phyloP scores from a whole-genome alignment of 805 yeast species.

The Wickerhamomyces pijperi region DNA sequence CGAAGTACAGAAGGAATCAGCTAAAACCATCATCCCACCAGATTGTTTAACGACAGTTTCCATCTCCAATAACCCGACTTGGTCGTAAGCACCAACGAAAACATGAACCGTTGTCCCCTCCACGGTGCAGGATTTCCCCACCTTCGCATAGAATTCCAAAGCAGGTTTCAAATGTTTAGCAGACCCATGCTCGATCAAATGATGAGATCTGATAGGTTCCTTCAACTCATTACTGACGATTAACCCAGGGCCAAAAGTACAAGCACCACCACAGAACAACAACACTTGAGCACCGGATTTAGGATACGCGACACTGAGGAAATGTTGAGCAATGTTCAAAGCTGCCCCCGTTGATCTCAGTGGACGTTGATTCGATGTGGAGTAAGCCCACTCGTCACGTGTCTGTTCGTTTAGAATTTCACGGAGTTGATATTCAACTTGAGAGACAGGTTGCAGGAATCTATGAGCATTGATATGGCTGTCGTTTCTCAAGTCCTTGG shows the following conservation, averaged over 20 bases:
- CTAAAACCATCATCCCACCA: constrained; percentile 80
- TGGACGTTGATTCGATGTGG: constrained; percentile 65
- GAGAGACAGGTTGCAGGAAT: constrained; percentile 63
- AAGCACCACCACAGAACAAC: constrained; percentile 89
- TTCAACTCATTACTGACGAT: constrained; percentile 85
- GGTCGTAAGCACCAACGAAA: constrained; percentile 93
- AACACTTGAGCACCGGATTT: constrained; percentile 83
- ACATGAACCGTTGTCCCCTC: constrained; percentile 79
- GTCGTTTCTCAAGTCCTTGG: constrained; percentile 28
- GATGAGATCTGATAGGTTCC: constrained; percentile 96
- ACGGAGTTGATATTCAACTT: constrained; percentile 76
- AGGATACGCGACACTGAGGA: constrained; percentile 74
- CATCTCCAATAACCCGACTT: constrained; percentile 92
- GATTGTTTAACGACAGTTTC: constrained; percentile 72
- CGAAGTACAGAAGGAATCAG: constrained; percentile 91
- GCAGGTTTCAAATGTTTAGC: constrained; percentile 87
- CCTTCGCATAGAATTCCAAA: constrained; percentile 62
- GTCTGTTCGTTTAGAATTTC: constrained; percentile 67
- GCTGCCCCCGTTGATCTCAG: constrained; percentile 92
- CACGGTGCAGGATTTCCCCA: constrained; percentile 61
- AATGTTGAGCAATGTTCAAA: constrained; percentile 66
- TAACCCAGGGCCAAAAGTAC: constrained; percentile 90
- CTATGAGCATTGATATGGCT: constrained; percentile 17
- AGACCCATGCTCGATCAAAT: constrained; percentile 84
- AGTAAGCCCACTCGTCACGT: constrained; percentile 83